Evolutionary conservation across 2,329 filamentous ascomycete species (phyloP).

Genomic region (Fusarium graminum): DNA sequence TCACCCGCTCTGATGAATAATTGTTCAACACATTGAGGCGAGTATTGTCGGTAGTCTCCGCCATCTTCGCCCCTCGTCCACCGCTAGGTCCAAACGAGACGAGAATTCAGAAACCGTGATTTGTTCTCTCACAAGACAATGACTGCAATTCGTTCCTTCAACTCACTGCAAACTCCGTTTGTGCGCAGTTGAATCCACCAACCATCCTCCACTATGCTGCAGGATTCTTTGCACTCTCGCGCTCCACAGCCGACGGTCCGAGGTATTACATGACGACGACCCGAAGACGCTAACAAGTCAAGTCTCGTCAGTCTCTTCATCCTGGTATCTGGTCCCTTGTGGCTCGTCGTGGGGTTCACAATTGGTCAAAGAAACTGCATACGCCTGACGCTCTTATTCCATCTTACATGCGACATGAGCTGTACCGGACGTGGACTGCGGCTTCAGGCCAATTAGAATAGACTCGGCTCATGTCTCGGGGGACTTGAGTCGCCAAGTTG

Average conservation of each 20-base stretch:
- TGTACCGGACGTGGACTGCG: slow-evolving; percentile 13
- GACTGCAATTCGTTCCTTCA: slow-evolving; percentile 28
- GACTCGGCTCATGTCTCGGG: slow-evolving; percentile 12
- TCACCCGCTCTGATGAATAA: slow-evolving; percentile 15
- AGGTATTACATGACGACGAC: slow-evolving; percentile 47
- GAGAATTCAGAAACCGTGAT: slow-evolving; percentile 26
- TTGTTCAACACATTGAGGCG: neutral
- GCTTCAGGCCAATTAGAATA: slow-evolving; percentile 31
- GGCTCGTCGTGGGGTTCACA: slow-evolving; percentile 14
- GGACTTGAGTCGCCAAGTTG: slow-evolving; percentile 5
- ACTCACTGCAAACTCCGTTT: slow-evolving; percentile 25
- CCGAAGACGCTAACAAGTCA: slow-evolving; percentile 46
- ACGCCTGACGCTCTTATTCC: slow-evolving; percentile 18
- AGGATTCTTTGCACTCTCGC: slow-evolving; percentile 16
- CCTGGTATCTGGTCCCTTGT: slow-evolving; percentile 13
- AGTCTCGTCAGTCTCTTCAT: slow-evolving; percentile 27
- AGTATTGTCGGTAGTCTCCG: slow-evolving; percentile 7
- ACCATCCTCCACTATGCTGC: slow-evolving; percentile 35
- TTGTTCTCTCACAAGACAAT: slow-evolving; percentile 32
- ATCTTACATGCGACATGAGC: slow-evolving; percentile 26
- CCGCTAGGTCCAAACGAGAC: slow-evolving; percentile 11
- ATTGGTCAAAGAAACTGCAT: slow-evolving; percentile 41
- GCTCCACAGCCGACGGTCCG: slow-evolving; percentile 48
- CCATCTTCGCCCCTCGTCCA: slow-evolving; percentile 12
- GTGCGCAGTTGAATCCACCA: slow-evolving; percentile 34